Conservation (phyloP, 176 grass and related monocot species). For the Paspalum notatum region DNA sequence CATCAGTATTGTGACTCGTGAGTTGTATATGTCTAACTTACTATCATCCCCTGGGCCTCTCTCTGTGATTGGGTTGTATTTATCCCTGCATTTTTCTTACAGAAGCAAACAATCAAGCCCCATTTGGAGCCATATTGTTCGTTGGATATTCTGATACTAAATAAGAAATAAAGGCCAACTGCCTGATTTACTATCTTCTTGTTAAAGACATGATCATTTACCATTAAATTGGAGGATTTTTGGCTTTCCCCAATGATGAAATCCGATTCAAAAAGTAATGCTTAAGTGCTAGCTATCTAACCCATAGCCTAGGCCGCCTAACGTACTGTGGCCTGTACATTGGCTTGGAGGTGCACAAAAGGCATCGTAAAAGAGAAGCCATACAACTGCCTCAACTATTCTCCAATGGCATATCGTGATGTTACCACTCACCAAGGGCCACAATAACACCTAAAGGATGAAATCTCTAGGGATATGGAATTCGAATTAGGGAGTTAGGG, state of each 20-base stretch:
- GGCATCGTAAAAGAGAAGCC: conserved; percentile 1
- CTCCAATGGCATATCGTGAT: not conserved
- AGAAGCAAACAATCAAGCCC: conserved; percentile 20
- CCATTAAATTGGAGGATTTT: not conserved
- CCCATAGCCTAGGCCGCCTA: not conserved
- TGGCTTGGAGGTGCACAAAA: not conserved
- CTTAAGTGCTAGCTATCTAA: not conserved
- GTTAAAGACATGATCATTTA: not conserved
- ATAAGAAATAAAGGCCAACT: conserved; percentile 33
- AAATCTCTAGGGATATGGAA: conserved; percentile 16
- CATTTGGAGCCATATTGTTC: conserved; percentile 17
- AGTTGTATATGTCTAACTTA: conserved; percentile 36
- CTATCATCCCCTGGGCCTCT: not conserved
- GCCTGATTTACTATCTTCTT: conserved; percentile 3
- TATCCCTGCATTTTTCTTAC: not conserved
- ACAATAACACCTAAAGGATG: not conserved
- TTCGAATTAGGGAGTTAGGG: conserved; percentile 1
- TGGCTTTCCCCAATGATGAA: not conserved
- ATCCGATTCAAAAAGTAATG: not conserved
- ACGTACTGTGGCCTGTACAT: not conserved
- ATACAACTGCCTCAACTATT: conserved; percentile 18
- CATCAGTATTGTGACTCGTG: conserved; percentile 59
- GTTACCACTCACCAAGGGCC: conserved; percentile 14
- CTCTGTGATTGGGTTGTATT: conserved; percentile 14
- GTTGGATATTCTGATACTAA: conserved; percentile 21